These are phyloP conservation scores for Sphaerulina vaccinii DNA, from an alignment of 2,329 filamentous ascomycete genomes.

Conservation along the genomic window DNA sequence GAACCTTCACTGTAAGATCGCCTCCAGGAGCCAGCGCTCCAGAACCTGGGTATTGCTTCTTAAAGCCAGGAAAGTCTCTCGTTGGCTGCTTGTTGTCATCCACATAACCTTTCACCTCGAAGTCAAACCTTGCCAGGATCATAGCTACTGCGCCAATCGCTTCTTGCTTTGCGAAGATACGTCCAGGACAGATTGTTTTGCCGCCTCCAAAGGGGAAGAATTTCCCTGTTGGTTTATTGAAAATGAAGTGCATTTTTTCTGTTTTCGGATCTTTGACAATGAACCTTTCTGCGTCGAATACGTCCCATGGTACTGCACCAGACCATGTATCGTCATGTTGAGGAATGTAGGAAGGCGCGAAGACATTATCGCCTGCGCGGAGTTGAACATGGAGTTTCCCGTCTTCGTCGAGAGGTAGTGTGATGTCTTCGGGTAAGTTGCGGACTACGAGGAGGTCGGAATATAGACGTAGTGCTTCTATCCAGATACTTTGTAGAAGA, in stretches of 20 bases:
- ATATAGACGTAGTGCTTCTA: conserved; percentile 37
- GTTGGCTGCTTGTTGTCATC: conserved; percentile 27
- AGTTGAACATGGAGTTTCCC: conserved; percentile 27
- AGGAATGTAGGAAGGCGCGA: conserved; percentile 33
- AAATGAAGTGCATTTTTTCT: conserved; percentile 29
- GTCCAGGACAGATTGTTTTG: conserved; percentile 31
- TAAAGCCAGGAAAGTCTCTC: conserved; percentile 26
- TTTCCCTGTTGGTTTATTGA: conserved; percentile 31
- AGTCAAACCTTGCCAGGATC: conserved; percentile 30
- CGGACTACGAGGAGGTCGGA: conserved; percentile 36
- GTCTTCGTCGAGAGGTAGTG: conserved; percentile 32
- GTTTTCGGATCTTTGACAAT: conserved; percentile 29
- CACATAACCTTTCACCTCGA: conserved; percentile 29
- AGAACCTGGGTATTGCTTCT: conserved; percentile 26
- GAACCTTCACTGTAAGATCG: conserved; percentile 29
- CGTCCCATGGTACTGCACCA: conserved; percentile 15
- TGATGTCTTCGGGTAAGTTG: conserved; percentile 30
- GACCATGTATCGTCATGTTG: conserved; percentile 34
- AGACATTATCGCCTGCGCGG: conserved; percentile 32
- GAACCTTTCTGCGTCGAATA: conserved; percentile 35
- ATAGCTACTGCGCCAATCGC: conserved; percentile 31
- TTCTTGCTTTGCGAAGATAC: conserved; percentile 35
- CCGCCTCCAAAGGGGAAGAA: conserved; percentile 38
- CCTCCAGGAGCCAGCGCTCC: conserved; percentile 30
- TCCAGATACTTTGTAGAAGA: conserved; percentile 37